phyloP scores from a whole-genome alignment of 139 green algal genomes.

The Haematococcus lacustris region DNA sequence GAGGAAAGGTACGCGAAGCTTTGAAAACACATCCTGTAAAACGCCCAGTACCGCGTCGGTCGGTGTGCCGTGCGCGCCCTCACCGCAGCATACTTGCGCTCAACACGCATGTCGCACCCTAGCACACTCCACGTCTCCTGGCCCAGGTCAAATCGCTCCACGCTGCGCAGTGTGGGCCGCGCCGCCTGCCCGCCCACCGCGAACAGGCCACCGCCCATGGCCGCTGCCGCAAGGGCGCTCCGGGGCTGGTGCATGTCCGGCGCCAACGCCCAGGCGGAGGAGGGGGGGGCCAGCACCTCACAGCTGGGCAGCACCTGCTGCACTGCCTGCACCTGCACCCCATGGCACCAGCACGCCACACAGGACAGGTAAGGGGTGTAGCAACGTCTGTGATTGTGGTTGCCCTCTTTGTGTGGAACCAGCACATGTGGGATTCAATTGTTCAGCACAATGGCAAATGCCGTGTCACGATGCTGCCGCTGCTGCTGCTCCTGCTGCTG shows the following conservation, averaged over 20 bases:
- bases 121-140: conserved; percentile 41
- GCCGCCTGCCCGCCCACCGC: conserved; percentile 50
- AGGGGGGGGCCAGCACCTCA: conserved; percentile 4
- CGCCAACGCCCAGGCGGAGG: conserved; percentile 17
- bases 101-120: conserved; percentile 11
- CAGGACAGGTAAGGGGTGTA: no score
- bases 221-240: conserved; percentile 31
- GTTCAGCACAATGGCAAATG: not conserved
- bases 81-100: conserved; percentile 56
- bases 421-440: not conserved
- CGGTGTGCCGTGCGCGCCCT: not conserved
- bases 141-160: conserved; percentile 40
- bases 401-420: not conserved
- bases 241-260: conserved; percentile 35
- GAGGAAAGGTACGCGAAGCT: no score
- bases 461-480: not conserved
- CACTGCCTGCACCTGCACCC: conserved; percentile 1
- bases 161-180: conserved; percentile 5
- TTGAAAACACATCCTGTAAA: no score
- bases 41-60: no score
- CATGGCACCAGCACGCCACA: not conserved
- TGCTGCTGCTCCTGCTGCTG: not conserved
- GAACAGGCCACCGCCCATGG: conserved; percentile 37
- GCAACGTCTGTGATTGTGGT: no score
- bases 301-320: conserved; percentile 12